Base-by-base conservation (phyloP, 176 grass and related monocot genomes). In the Puccinellia tenuiflora region DNA sequence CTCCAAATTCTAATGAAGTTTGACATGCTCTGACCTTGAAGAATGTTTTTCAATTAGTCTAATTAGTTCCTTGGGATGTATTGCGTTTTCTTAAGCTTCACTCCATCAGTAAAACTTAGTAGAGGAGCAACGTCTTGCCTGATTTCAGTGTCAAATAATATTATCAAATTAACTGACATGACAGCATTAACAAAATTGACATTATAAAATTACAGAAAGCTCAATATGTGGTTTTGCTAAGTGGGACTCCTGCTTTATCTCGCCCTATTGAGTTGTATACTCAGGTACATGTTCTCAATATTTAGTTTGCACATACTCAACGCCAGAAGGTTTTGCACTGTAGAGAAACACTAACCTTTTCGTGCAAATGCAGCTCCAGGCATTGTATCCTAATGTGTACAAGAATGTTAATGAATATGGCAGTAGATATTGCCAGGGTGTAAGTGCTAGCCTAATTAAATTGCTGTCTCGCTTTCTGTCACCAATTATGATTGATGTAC, bases 191-290 rank as follows among this genome's bases (percentile, higher is more conserved):
- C 53, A 80, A 48, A 75, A 80, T 65, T 65, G 47, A 68, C 15
- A 76, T 62, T 77, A 24, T 83, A 90, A 86, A 90, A 86, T 92
- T 77, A 60, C 90, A 98, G 92, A 98, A 98, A 93, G 96, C 96
- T 86, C 61, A 78, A 61, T 90, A 93, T 88, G 92, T 73, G 63
- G 66, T 98, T 85, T 89, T 98, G 66, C 92, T 98, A 20, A 98
- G 96, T 78, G 96, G 90, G 18, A 98, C 96, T 73, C 96, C 96
- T 75, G 96, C 96, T 82, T 86, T 98, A 54, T 98, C 96, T 47
- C 89, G 92, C 81, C 96, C 96, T 35, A 98, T 98, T 14, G 96
- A 98, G 67, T 38, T 98, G 85, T 98, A 87, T 88, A 87, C 90
- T 65, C 96, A 98, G 96, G 96, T 95, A 80, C 28, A 37, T 43